These are phyloP conservation scores for Apocynum venetum DNA, from an alignment of 257 asterid species.

Conservation along the genomic window DNA sequence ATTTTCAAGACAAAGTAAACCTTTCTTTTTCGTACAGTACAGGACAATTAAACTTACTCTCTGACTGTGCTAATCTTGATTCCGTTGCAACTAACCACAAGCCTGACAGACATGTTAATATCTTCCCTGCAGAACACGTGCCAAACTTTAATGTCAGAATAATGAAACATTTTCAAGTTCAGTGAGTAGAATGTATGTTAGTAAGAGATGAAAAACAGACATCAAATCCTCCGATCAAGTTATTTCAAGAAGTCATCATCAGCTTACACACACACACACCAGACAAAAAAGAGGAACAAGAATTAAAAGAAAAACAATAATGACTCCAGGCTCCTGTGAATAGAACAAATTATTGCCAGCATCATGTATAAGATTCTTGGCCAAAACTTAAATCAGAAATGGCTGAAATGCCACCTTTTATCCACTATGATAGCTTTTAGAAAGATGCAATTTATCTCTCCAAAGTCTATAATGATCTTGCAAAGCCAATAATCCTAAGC, in stretches of 20 bases:
- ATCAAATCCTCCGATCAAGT: neutral
- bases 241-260: neutral
- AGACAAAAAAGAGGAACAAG: neutral
- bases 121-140: constrained; percentile 71
- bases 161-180: constrained; percentile 1
- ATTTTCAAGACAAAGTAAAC: neutral
- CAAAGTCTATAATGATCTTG: neutral
- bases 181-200: neutral
- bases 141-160: constrained; percentile 18
- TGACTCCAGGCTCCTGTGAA: neutral
- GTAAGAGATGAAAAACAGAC: neutral
- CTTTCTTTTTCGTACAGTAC: neutral
- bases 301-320: neutral
- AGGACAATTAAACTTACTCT: constrained; percentile 56
- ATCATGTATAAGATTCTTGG: neutral
- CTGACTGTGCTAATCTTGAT: constrained; percentile 76
- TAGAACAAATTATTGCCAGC: neutral
- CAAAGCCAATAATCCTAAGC: neutral
- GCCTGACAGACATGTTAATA: constrained; percentile 91
- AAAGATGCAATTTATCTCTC: neutral
- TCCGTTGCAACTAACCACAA: constrained; percentile 90
- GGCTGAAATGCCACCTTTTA: neutral
- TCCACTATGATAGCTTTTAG: neutral
- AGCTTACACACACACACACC: neutral
- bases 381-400: neutral